phyloP scores from a whole-genome alignment of 202 grass and related monocot genomes.

The Panicum hallii region DNA sequence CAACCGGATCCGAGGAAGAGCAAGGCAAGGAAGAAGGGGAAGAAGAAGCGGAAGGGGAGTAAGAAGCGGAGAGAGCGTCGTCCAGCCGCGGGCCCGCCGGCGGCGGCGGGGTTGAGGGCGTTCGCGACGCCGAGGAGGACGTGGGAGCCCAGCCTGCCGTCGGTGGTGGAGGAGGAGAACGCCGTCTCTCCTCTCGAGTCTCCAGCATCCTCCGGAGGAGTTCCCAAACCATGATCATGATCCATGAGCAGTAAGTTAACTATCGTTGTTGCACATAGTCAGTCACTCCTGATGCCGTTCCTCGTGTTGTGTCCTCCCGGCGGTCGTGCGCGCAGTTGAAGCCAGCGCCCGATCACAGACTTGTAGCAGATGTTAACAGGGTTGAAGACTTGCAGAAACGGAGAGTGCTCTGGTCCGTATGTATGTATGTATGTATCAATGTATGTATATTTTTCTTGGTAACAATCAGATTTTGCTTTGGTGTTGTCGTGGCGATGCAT shows the following conservation, averaged over 20 bases:
- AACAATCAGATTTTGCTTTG: too few species aligned
- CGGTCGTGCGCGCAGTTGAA: too few species aligned
- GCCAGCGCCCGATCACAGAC: too few species aligned
- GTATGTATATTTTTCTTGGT: too few species aligned
- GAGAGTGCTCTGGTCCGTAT: too few species aligned
- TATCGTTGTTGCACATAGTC: not conserved
- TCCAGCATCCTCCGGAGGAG: not conserved
- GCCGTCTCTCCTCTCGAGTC: not conserved
- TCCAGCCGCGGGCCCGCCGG: not conserved
- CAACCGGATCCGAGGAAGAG: not conserved
- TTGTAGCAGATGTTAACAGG: too few species aligned
- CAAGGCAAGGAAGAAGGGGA: not conserved
- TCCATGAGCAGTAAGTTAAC: not conserved
- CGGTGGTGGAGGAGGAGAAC: slow-evolving; percentile 48
- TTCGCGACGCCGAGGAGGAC: not conserved
- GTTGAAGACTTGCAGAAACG: too few species aligned
- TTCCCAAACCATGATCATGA: not conserved
- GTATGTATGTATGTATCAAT: too few species aligned
- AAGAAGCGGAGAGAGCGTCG: not conserved
- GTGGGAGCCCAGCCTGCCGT: slow-evolving; percentile 62
- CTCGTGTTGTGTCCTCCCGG: too few species aligned
- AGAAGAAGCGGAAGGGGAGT: not conserved
- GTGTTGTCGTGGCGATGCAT: too few species aligned
- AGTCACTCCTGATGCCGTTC: too few species aligned
- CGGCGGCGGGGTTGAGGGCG: not conserved